These are phyloP conservation scores for Trichosporon ovoides DNA, from an alignment of 1,284 basidiomycete species.

Conservation along the genomic window DNA sequence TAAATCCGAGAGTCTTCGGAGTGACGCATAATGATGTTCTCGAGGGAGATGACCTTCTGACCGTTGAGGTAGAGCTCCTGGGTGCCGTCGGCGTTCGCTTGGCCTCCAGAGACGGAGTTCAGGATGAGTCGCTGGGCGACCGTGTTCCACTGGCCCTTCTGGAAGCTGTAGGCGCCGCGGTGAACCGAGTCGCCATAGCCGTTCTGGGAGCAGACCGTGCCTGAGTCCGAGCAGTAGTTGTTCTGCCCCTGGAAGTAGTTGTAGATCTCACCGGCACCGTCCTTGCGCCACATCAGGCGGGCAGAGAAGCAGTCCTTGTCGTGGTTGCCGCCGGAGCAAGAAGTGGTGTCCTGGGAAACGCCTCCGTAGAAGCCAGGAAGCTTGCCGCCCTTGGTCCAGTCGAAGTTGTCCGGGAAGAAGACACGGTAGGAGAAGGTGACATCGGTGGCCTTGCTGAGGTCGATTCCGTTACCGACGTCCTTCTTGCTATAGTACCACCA, in stretches of 20 bases:
- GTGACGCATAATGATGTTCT: slow-evolving; percentile 54
- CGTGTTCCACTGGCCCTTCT: slow-evolving; percentile 59
- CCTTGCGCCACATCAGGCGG: slow-evolving; percentile 48
- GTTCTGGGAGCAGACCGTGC: slow-evolving; percentile 33
- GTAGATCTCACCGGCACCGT: slow-evolving; percentile 44
- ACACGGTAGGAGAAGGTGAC: slow-evolving; percentile 46
- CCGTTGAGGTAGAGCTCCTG: slow-evolving; percentile 59
- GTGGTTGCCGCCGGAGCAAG: slow-evolving; percentile 48
- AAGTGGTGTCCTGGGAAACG: slow-evolving; percentile 12
- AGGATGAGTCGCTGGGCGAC: slow-evolving; percentile 61
- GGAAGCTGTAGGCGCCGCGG: slow-evolving; percentile 65
- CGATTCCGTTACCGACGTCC: slow-evolving; percentile 24
- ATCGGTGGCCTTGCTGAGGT: slow-evolving; percentile 34
- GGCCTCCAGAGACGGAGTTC: slow-evolving; percentile 53
- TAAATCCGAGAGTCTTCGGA: slow-evolving; percentile 52
- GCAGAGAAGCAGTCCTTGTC: slow-evolving; percentile 46
- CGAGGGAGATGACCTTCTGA: slow-evolving; percentile 56
- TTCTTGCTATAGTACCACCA: slow-evolving; percentile 41
- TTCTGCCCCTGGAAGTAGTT: slow-evolving; percentile 33
- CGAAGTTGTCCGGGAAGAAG: slow-evolving; percentile 43
- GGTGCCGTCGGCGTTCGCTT: slow-evolving; percentile 49
- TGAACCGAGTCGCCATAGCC: slow-evolving; percentile 54
- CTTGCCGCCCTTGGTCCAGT: slow-evolving; percentile 49
- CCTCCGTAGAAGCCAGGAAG: slow-evolving; percentile 49
- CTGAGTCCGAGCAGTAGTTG: slow-evolving; percentile 30